Percentiles rank a stretch among this genome's conserved stretches.
These are phyloP conservation scores for Phytopythium oedochilum DNA, from an alignment of 352 stramenopile species.

Conservation along the genomic window DNA sequence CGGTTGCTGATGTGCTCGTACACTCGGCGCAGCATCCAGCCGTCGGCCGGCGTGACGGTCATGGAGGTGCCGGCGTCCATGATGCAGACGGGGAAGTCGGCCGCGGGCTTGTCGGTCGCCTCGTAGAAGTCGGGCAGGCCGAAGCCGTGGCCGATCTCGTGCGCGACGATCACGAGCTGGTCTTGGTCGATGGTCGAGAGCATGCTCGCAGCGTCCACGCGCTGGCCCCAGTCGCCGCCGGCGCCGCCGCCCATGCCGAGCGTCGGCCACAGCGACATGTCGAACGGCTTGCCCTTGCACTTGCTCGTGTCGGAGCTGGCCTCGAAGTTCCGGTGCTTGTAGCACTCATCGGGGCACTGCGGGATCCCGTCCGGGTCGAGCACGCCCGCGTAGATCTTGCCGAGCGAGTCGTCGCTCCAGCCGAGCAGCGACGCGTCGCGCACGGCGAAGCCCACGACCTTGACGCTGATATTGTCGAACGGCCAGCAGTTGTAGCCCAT, in stretches of 20 bases:
- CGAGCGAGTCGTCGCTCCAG: conserved; percentile 36
- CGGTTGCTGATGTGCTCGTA: conserved; percentile 19
- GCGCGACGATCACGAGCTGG: conserved; percentile 26
- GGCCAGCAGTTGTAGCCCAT: conserved; percentile 33
- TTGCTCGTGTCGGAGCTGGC: conserved; percentile 23
- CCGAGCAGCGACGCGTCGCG: conserved; percentile 28
- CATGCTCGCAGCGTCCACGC: conserved; percentile 30
- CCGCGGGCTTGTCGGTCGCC: conserved; percentile 1
- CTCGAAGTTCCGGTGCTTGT: conserved; percentile 35
- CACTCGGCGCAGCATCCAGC: conserved; percentile 29
- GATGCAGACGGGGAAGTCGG: conserved; percentile 19
- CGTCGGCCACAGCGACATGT: conserved; percentile 43
- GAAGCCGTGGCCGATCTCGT: conserved; percentile 41
- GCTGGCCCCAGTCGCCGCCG: conserved; percentile 28
- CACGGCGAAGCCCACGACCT: conserved; percentile 37
- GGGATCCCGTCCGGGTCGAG: conserved; percentile 15
- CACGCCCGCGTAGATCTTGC: conserved; percentile 17
- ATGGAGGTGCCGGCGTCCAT: conserved; percentile 19
- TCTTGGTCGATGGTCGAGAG: conserved; percentile 19
- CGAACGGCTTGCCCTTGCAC: conserved; percentile 34
- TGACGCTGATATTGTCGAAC: conserved; percentile 27
- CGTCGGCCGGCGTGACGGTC: conserved; percentile 20
- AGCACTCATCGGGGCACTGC: conserved; percentile 25
- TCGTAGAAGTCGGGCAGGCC: conserved; percentile 21
- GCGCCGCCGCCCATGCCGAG: conserved; percentile 25